A percentile compares a stretch with the other conserved stretches of the same genome.
Evolutionary conservation across 2,329 filamentous ascomycete genomes (phyloP).

Genomic region (Colletotrichum lini): DNA sequence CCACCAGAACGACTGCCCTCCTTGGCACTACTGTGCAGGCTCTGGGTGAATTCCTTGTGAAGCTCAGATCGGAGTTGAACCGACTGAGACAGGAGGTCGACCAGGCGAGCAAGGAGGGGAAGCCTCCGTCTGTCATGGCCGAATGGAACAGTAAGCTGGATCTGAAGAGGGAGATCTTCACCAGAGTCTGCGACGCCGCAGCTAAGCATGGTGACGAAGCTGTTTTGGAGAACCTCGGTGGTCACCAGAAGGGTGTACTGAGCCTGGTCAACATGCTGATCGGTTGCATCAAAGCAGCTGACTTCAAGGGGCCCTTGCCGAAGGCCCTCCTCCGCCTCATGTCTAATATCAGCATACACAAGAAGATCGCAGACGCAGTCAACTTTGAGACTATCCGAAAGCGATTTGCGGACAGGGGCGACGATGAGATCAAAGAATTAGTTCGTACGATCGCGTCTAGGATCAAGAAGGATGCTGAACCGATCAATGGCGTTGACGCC

Average conservation of each 20-base stretch:
- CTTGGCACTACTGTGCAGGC: constrained; percentile 65
- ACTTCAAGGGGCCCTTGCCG: constrained; percentile 68
- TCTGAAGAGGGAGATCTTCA: constrained; percentile 63
- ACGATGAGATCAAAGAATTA: constrained; percentile 73
- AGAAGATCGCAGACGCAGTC: constrained; percentile 72
- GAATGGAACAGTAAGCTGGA: constrained; percentile 59
- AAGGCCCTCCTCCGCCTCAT: constrained; percentile 73
- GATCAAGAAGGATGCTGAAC: constrained; percentile 55
- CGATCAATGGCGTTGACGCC: constrained; percentile 46
- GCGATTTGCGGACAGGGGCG: constrained; percentile 75
- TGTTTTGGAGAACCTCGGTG: constrained; percentile 71
- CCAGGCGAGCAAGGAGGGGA: constrained; percentile 59
- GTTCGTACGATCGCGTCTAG: constrained; percentile 70
- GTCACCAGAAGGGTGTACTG: constrained; percentile 69
- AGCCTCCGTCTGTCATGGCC: constrained; percentile 53
- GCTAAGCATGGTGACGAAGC: constrained; percentile 68
- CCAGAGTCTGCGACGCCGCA: constrained; percentile 67
- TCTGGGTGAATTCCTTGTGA: constrained; percentile 65
- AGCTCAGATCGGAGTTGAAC: constrained; percentile 63
- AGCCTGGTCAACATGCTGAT: constrained; percentile 69
- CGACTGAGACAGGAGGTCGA: constrained; percentile 62
- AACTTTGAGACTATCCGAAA: constrained; percentile 77
- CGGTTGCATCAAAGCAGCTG: constrained; percentile 65
- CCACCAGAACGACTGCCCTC: constrained; percentile 54
- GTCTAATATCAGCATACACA: constrained; percentile 73